phyloP scores from a whole-genome alignment of 129 eudicot species.

The Sambucus nigra region DNA sequence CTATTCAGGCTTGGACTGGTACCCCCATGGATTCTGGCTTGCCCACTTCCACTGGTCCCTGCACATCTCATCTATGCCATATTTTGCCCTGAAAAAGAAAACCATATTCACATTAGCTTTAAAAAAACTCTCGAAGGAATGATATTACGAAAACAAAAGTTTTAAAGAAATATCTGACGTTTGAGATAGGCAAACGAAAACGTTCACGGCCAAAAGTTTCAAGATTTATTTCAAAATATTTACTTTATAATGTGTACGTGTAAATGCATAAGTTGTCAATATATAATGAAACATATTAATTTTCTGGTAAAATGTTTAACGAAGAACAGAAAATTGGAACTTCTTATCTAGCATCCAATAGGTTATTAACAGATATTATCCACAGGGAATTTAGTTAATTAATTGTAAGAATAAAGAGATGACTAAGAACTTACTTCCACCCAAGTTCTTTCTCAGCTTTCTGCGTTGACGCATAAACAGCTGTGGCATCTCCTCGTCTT shows the following conservation, averaged over 20 bases:
- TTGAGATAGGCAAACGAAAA: no score
- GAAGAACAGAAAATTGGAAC: not conserved
- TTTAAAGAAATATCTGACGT: no score
- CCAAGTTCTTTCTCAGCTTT: conserved; percentile 82
- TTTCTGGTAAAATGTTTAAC: not conserved
- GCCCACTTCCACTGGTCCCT: conserved; percentile 99
- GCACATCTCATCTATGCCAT: conserved; percentile 85
- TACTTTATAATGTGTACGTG: no score
- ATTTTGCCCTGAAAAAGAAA: conserved; percentile 61
- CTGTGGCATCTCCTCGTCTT: conserved; percentile 93
- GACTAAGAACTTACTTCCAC: conserved; percentile 64
- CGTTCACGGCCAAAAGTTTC: no score
- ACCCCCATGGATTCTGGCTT: conserved; percentile 87
- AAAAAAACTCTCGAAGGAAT: not conserved
- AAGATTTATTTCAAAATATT: no score
- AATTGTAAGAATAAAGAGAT: not conserved
- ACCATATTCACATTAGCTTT: not conserved
- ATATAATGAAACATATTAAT: not conserved
- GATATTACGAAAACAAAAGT: not conserved
- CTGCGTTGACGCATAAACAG: conserved; percentile 81
- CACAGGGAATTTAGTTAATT: not conserved
- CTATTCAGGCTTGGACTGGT: conserved; percentile 36
- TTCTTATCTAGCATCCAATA: not conserved
- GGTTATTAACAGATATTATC: not conserved
- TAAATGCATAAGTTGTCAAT: no score